Evolutionary conservation across 2,329 filamentous ascomycete species (phyloP).

Genomic region (Neofusicoccum sp.): DNA sequence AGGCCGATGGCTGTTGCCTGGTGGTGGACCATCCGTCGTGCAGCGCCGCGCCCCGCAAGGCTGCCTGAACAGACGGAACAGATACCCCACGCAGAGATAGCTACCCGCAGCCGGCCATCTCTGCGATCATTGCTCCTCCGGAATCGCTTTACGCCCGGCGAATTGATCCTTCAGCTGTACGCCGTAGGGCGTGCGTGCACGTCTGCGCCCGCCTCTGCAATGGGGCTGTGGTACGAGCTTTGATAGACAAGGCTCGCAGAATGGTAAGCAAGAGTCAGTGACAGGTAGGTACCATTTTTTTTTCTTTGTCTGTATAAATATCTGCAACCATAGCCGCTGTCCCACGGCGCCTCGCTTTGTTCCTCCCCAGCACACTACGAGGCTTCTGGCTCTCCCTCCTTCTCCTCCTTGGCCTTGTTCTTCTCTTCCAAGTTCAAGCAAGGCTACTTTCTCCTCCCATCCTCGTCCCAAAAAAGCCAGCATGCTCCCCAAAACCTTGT

Average conservation of each 20-base stretch:
- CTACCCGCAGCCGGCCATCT: not conserved
- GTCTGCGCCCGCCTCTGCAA: not conserved
- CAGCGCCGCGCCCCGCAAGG: slow-evolving; percentile 1
- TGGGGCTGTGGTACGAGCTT: not conserved
- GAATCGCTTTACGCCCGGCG: no score
- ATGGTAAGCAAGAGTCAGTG: not conserved
- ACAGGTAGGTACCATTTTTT: not conserved
- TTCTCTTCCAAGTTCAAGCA: no score
- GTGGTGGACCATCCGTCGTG: no score
- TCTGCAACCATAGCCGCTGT: not conserved
- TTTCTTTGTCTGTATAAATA: not conserved
- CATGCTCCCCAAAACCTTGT: slow-evolving; percentile 4
- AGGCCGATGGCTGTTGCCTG: not conserved
- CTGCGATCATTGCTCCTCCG: not conserved
- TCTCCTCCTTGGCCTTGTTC: no score
- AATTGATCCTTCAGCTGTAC: not conserved
- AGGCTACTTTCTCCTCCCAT: not conserved
- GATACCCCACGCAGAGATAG: slow-evolving; percentile 6
- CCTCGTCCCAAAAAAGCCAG: not conserved
- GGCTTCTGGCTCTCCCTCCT: not conserved
- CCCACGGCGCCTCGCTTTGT: not conserved
- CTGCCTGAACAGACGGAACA: not conserved
- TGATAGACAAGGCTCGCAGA: not conserved
- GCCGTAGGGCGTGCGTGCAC: not conserved
- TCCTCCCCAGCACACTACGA: not conserved